Evolutionary conservation across 1,284 basidiomycete species (phyloP), one percentile per base, ranked within the genome.

Genomic region (Erythrobasidium hasegawianum): DNA sequence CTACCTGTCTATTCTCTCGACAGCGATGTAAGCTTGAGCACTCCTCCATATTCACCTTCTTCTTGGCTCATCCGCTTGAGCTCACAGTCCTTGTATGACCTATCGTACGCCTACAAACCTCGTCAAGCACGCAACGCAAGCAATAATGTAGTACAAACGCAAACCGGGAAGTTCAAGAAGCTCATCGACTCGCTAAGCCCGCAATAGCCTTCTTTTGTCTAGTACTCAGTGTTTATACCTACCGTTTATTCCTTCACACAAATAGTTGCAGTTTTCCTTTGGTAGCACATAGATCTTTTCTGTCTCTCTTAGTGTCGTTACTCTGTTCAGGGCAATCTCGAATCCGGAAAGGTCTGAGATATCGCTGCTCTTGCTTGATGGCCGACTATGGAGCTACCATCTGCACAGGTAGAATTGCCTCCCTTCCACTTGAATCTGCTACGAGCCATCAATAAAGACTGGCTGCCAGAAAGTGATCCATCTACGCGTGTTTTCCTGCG

Each of bases 401-500:
- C 33, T 33, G 4, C 33, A 33, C 61, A 64, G 54, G 40, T 13
- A 18, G 50, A 39, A 9, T 53, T 64, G 41, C 61, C 61, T 5
- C 33, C 61, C 18, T 39, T 64, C 24, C 61, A 64, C 43, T 38
- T 29, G 18, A 64, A 64, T 40, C 33, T 64, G 52, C 40, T 18
- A 39, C 61, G 54, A 16, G 64, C 64, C 10, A 39, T 65, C 24
- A 11, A 22, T 14, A 58, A 38, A 27, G 65, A 61, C 59, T 60
- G 27, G 29, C 43, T 38, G 14, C 38, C n/a, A 14, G 41, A 33
- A 14, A 10, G 50, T 41, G 62, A 73, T 27, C 71, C 72, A 0
- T 68, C 72, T 1, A 67, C 68, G 1, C 50, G 45, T 14, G 64
- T 69, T 7, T 73, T 73, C 55, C 22, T 71, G 9, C 67, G 72